Base-by-base conservation (phyloP, 805 yeast genomes). In the Nakazawaea molendinolei region DNA sequence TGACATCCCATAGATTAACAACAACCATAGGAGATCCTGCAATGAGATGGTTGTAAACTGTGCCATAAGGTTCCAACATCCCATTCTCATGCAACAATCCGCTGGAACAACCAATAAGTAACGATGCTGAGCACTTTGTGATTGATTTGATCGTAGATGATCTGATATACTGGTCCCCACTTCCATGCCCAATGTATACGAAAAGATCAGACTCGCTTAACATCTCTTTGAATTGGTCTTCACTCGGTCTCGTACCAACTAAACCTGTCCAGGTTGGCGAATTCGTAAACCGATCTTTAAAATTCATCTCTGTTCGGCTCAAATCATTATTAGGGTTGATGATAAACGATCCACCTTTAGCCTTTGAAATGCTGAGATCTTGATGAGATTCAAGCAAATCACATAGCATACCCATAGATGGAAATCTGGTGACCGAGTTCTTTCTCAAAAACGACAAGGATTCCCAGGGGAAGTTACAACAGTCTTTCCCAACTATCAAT, bases 1-100 rank as follows among this genome's bases (percentile, higher is more conserved):
- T 92, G 4, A 92, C 97, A 55, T 87, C 96, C 98, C 98, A 92
- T 39, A 92, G 58, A 49, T 86, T 86, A 0, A 86, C 96, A 24
- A 92, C 60, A 1, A 86, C 69, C 76, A 83, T 69, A 0, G 95
- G 92, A 32, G 86, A 74, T 0, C 95, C 95, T 16, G 87, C 92
- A 8, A 72, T 61, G 19, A 92, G 54, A 65, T 87, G 87, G 34
- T 83, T 76, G 45, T 73, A 69, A 0, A 86, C 71, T 3, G 90
- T 82, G 1, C 97, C 95, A 44, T 71, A 67, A 0, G 92, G 79
- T 43, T 78, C 86, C 39, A 82, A 65, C 6, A 67, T 52, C 2
- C 89, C 92, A 38, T 66, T 65, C 8, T 56, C 57, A 14, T 67
- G 65, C 33, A 86, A 57, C 0, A 72, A 61, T 0, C 95, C 95